Evolutionary conservation across 306 rosid species (phyloP).

Genomic region (Citrullus colocynthis): DNA sequence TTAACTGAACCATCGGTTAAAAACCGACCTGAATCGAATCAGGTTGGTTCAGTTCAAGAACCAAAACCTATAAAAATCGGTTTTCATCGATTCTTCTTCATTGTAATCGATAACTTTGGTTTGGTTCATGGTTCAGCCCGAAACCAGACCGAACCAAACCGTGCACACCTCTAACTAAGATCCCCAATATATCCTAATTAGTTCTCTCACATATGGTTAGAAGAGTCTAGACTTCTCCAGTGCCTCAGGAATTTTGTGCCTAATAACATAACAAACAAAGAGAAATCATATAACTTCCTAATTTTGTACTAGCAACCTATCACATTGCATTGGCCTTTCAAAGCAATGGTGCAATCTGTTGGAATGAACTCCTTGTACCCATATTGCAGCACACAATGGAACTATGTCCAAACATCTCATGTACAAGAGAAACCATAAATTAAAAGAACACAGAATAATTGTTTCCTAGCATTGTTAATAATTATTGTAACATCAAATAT

Average conservation of each 20-base stretch:
- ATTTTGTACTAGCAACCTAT: not conserved
- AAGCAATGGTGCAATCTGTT: not conserved
- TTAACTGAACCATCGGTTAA: too few relatives aligned
- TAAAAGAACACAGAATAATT: not conserved
- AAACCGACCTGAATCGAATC: too few relatives aligned
- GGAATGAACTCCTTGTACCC: not conserved
- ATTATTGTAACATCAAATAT: not conserved
- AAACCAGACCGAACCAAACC: too few relatives aligned
- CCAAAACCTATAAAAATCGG: too few relatives aligned
- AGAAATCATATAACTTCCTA: not conserved
- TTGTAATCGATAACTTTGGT: too few relatives aligned
- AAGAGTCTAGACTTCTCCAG: not conserved
- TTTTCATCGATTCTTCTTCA: too few relatives aligned
- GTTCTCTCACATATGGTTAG: not conserved
- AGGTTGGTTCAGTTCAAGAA: too few relatives aligned
- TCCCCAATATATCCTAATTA: not conserved
- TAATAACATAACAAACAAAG: not conserved
- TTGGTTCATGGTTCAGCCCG: too few relatives aligned
- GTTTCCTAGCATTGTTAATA: not conserved
- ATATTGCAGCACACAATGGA: not conserved
- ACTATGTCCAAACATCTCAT: not conserved
- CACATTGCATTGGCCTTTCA: not conserved
- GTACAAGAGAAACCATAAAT: not conserved
- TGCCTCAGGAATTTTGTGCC: not conserved
- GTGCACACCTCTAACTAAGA: not conserved